Conservation (phyloP, 106 monocot species). For the Apostasia shenzhenica region DNA sequence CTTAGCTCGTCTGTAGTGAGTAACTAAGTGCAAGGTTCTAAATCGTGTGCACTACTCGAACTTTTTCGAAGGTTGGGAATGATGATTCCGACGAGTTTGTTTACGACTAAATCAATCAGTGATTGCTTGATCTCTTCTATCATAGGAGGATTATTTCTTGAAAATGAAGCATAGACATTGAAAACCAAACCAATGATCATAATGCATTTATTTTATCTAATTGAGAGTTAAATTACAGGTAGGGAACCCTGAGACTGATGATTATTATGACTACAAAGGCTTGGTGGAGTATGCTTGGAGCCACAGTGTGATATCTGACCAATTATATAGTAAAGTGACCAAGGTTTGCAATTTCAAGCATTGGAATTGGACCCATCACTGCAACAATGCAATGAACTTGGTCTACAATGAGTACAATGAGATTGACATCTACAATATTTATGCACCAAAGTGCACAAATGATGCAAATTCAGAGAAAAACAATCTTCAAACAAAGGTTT, state of each 20-base stretch:
- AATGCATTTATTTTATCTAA: no score
- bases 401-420: conserved; percentile 42
- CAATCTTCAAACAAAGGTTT: conserved; percentile 17
- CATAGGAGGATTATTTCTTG: no score
- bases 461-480: conserved; percentile 2
- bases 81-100: no score
- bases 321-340: conserved; percentile 30
- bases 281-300: conserved; percentile 90
- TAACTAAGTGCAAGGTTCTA: no score
- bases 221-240: conserved; percentile 24
- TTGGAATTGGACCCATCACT: conserved; percentile 32
- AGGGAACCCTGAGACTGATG: conserved; percentile 73
- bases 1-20: no score
- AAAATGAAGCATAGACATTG: no score
- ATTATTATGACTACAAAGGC: conserved; percentile 54
- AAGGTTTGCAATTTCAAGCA: conserved; percentile 53
- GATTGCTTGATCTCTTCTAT: no score
- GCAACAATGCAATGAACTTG: conserved; percentile 31
- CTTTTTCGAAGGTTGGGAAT: no score
- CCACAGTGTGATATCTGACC: conserved; percentile 73
- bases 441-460: conserved; percentile 62
- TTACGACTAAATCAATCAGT: no score
- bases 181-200: no score
- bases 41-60: no score
- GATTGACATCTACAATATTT: conserved; percentile 87